Evolutionary conservation across 2,329 filamentous ascomycete species (phyloP).

Genomic region (Macrophomina pseudophaseolina): DNA sequence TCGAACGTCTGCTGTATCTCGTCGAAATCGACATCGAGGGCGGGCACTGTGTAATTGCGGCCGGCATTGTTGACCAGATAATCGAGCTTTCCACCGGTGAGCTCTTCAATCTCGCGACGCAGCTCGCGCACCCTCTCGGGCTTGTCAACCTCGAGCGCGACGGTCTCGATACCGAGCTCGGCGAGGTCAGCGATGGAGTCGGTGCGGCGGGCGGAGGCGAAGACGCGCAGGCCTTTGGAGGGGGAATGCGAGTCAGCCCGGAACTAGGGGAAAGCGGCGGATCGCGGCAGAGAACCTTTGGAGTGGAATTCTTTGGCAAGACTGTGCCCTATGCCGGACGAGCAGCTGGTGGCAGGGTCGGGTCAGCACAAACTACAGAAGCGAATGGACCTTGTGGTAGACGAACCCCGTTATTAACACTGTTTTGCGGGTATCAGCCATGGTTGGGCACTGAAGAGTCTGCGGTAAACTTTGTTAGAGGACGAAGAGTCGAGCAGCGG

Average conservation of each 20-base stretch:
- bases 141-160: constrained; percentile 60
- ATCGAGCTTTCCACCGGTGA: constrained; percentile 58
- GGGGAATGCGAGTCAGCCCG: constrained; percentile 18
- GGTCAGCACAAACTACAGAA: neutral
- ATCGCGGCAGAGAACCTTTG: constrained; percentile 37
- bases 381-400: neutral
- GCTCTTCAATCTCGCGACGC: constrained; percentile 51
- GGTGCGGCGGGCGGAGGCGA: constrained; percentile 62
- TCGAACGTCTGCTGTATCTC: constrained; percentile 57
- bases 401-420: constrained; percentile 45
- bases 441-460: neutral
- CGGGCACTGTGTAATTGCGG: constrained; percentile 62
- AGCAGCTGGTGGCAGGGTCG: constrained; percentile 44
- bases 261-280: constrained; percentile 9
- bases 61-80: constrained; percentile 65
- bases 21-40: constrained; percentile 58
- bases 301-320: constrained; percentile 63
- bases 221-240: constrained; percentile 56
- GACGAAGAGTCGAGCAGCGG: neutral
- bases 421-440: constrained; percentile 31
- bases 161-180: constrained; percentile 58
- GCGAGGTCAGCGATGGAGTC: constrained; percentile 55
- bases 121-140: constrained; percentile 55
- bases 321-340: constrained; percentile 63
- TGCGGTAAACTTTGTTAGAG: neutral